Conservation (phyloP, 148 eudicot genomes). For the Oxyria digyna region DNA sequence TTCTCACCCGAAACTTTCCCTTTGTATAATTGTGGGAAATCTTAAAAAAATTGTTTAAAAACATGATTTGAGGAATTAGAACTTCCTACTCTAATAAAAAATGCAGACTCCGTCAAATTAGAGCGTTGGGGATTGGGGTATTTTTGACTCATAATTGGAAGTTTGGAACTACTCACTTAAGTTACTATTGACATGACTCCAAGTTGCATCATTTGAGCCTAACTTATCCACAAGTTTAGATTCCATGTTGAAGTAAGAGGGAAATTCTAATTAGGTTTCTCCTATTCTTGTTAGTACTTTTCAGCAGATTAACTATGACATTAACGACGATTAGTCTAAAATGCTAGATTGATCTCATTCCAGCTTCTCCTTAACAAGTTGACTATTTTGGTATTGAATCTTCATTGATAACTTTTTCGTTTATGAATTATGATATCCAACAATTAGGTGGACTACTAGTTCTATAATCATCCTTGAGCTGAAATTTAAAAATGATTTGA, state of each 20-base stretch:
- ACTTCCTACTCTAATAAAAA: no score
- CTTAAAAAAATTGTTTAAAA: no score
- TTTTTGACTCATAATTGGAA: background rate
- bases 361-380: background rate
- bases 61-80: no score
- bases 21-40: no score
- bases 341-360: background rate
- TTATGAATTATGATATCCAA: background rate
- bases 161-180: no score
- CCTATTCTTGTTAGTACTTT: background rate
- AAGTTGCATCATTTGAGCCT: background rate
- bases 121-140: no score
- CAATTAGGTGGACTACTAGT: background rate
- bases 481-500: background rate
- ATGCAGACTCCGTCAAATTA: no score
- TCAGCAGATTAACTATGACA: background rate
- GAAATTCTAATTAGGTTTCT: background rate
- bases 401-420: background rate
- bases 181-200: background rate
- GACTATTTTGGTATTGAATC: background rate
- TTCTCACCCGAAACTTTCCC: no score
- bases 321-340: background rate
- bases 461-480: background rate
- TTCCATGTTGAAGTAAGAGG: background rate
- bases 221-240: background rate